Evolutionary conservation across 2,329 filamentous ascomycete genomes (phyloP), one percentile per base, ranked within the genome.

Genomic region (Pyricularia pennisetigena): DNA sequence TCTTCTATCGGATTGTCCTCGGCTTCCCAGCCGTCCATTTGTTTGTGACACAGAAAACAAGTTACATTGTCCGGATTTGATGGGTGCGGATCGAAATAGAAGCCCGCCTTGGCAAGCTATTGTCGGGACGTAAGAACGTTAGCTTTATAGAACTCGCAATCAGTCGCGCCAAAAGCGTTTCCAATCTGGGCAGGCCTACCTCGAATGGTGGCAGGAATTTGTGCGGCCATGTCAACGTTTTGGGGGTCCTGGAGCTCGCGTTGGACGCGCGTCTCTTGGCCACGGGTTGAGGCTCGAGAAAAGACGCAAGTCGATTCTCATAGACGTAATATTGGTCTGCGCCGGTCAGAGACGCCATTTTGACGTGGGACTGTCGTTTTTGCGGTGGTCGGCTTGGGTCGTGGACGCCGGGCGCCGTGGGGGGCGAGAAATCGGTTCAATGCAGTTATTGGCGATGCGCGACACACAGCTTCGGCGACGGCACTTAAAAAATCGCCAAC

Each of bases 11-110:
- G 92, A 70, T 93, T 87, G 75, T 99, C 95, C 26, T 89, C 88
- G 57, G 89, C 84, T 74, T 98, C 94, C 95, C 95, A 99, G 69
- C 93, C 94, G 76, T 96, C 93, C 14, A 99, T 84, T 68, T 89
- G 87, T 76, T 92, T 91, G 70, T 88, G 82, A 80, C 95, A 99
- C 54, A 93, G 83, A 78, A 96, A 98, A 78, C 95, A 99, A 72
- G 88, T 86, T 65, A 92, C 92, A 77, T 98, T 98, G 78, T 99
- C 95, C 54, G 89, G 89, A 74, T 88, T 91, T 64, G 87, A 85
- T 67, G 86, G 83, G 16, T 86, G 87, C 1, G 95, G 94, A 70
- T 89, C 86, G 80, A 92, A 98, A 80, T 90, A 95, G 80, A 99
- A 97, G 54, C 95, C 95, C 68, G 95, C 94, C 75, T 87, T 88